These are phyloP conservation scores for Rhizopus stolonifer DNA, from an alignment of 371 early-diverging fungal genomes.

Conservation along the genomic window DNA sequence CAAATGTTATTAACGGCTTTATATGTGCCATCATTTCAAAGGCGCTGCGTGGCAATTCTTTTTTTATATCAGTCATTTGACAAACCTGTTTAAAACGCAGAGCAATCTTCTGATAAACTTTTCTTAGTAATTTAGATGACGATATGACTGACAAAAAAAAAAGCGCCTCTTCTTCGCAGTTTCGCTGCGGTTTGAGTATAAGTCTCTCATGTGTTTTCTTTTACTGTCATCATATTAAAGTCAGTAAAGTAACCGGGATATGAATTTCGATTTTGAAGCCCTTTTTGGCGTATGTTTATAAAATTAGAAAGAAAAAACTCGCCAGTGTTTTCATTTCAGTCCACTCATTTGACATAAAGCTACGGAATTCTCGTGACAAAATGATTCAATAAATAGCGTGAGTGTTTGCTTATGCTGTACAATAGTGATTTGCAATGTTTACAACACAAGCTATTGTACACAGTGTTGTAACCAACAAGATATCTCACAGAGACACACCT, in stretches of 20 bases:
- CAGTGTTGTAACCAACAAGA: too few relatives aligned
- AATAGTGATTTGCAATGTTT: neutral
- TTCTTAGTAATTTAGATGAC: neutral
- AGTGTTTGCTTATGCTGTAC: neutral
- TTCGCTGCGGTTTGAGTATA: too few relatives aligned
- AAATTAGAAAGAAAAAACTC: neutral
- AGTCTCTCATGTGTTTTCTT: neutral
- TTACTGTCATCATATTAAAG: neutral
- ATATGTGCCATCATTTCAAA: constrained; percentile 1
- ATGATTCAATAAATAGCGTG: too few relatives aligned
- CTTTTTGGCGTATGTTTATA: neutral
- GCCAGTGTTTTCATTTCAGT: neutral
- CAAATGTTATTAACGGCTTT: neutral
- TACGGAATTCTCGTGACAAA: neutral
- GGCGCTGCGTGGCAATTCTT: neutral
- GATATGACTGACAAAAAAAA: neutral
- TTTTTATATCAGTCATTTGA: neutral
- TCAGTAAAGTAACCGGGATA: neutral
- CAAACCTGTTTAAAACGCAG: neutral
- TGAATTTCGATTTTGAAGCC: neutral
- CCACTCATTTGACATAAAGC: neutral
- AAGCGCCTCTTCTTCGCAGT: too few relatives aligned
- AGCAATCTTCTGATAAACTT: neutral
- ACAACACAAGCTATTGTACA: neutral
- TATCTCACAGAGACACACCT: too few relatives aligned